Conservation (phyloP, 2,329 filamentous ascomycete species). For the Eutypa lata region DNA sequence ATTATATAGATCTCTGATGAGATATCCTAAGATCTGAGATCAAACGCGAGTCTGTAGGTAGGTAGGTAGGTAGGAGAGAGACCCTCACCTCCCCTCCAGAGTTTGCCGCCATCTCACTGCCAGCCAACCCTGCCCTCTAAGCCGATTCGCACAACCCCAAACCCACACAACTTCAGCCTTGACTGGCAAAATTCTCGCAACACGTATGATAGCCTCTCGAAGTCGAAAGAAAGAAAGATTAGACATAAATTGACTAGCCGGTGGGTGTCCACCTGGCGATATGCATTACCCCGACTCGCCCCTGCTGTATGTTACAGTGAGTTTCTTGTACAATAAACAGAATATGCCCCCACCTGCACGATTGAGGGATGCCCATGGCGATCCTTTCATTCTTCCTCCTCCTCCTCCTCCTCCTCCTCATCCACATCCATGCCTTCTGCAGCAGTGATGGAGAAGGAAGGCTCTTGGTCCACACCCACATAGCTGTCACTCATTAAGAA, state of each 20-base stretch:
- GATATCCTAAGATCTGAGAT: too few relatives aligned
- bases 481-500: conserved; percentile 98
- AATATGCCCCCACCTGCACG: conserved; percentile 20
- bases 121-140: neutral
- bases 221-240: neutral
- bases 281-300: conserved; percentile 10
- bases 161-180: neutral
- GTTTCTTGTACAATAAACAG: conserved; percentile 20
- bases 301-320: conserved; percentile 31
- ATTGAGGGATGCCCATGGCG: conserved; percentile 3
- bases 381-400: conserved; percentile 39
- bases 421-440: conserved; percentile 95
- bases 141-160: neutral
- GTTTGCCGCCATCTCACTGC: too few relatives aligned
- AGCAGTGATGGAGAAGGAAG: conserved; percentile 78
- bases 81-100: neutral
- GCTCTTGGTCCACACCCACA: conserved; percentile 93
- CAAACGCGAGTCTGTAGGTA: neutral
- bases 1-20: too few relatives aligned
- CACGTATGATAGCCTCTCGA: neutral
- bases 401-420: conserved; percentile 77
- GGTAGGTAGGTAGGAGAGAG: neutral
- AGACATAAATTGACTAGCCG: neutral
- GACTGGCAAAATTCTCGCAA: neutral
- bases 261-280: neutral